phyloP scores from a whole-genome alignment of 164 flowering plant species.

The Vitis riparia region DNA sequence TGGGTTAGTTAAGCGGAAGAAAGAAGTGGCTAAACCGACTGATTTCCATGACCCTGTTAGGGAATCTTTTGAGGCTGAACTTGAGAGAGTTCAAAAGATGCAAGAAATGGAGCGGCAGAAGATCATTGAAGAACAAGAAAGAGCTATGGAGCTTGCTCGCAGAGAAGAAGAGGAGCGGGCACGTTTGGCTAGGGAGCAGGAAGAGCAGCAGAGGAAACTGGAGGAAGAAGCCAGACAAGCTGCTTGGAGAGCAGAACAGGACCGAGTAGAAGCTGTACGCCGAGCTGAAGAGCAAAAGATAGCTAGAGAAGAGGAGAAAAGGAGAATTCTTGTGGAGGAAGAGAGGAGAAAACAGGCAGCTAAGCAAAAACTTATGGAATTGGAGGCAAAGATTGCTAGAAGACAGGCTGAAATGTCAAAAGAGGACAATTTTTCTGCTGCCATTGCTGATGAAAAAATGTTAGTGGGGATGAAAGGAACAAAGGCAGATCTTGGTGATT shows the following conservation, averaged over 20 bases:
- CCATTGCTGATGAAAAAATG: conserved; percentile 39
- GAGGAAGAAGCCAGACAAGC: conserved; percentile 93
- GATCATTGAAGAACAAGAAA: conserved; percentile 79
- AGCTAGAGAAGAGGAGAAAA: conserved; percentile 89
- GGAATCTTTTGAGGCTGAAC: conserved; percentile 98
- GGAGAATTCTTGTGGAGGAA: conserved; percentile 70
- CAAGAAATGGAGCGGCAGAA: conserved; percentile 90
- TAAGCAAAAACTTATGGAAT: conserved; percentile 80
- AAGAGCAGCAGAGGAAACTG: conserved; percentile 64
- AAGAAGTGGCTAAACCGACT: conserved; percentile 56
- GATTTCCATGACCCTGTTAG: conserved; percentile 94
- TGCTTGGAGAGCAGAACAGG: conserved; percentile 95
- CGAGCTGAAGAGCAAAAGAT: conserved; percentile 78
- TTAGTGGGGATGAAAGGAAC: conserved; percentile 32
- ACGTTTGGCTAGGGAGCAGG: conserved; percentile 69
- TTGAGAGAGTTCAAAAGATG: conserved; percentile 91
- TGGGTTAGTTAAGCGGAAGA: conserved; percentile 78
- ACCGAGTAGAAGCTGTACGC: conserved; percentile 55
- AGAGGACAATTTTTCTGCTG: conserved; percentile 25
- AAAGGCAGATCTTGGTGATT: conserved; percentile 59
- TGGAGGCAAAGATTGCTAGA: conserved; percentile 87
- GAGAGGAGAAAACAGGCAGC: conserved; percentile 99
- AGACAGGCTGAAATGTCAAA: conserved; percentile 58
- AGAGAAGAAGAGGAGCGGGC: conserved; percentile 91
- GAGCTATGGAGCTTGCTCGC: conserved; percentile 77